phyloP scores from a whole-genome alignment of 176 grass and related monocot genomes.

The Poa annua region DNA sequence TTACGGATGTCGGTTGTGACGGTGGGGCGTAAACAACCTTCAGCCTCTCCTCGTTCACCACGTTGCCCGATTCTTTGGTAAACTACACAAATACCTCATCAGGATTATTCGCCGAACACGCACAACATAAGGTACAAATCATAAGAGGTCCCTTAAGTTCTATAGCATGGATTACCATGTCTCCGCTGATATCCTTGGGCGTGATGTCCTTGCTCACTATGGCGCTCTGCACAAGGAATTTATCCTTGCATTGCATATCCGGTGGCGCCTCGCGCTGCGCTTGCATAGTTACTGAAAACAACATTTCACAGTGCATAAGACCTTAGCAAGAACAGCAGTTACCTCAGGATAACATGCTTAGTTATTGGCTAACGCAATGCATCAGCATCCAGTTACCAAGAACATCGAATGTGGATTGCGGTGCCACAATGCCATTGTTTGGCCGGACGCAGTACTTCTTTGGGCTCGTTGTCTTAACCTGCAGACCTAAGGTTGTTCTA shows the following conservation, averaged over 20 bases:
- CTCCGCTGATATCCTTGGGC: constrained; percentile 66
- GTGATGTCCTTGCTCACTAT: constrained; percentile 52
- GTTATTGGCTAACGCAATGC: background rate
- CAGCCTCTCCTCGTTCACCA: constrained; percentile 78
- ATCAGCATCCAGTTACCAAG: constrained; percentile 58
- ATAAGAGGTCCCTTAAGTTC: background rate
- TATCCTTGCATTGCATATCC: constrained; percentile 93
- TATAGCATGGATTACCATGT: constrained; percentile 57
- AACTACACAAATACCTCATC: constrained; percentile 58
- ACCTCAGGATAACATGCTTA: background rate
- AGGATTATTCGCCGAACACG: background rate
- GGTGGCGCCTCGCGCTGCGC: constrained; percentile 70
- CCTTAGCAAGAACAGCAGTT: background rate
- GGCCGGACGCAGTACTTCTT: constrained; percentile 97
- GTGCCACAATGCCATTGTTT: constrained; percentile 82
- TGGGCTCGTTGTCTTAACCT: constrained; percentile 97
- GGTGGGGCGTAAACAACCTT: constrained; percentile 70
- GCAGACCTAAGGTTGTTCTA: constrained; percentile 24
- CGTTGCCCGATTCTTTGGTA: constrained; percentile 77
- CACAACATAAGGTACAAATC: constrained; percentile 11
- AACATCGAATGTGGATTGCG: constrained; percentile 69
- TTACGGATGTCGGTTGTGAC: constrained; percentile 44
- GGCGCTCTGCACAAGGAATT: constrained; percentile 93
- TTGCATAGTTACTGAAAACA: constrained; percentile 94
- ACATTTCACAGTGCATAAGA: background rate